phyloP scores from a whole-genome alignment of 2,329 filamentous ascomycete genomes.

The Beauveria sp. region DNA sequence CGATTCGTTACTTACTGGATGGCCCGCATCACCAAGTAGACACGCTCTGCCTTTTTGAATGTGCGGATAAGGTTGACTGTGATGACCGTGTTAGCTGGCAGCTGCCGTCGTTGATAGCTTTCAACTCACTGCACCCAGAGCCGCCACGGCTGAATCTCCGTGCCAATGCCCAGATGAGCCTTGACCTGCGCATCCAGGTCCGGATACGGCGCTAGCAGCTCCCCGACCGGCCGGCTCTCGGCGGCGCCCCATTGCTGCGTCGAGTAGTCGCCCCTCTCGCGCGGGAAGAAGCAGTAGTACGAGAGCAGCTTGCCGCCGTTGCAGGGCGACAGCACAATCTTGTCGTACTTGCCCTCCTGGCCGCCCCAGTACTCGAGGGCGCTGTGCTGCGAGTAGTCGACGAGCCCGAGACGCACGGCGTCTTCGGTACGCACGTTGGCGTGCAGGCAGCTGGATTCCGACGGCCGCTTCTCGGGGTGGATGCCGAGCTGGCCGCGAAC shows the following conservation, averaged over 20 bases:
- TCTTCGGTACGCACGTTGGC: conserved; percentile 56
- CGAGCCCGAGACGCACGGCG: conserved; percentile 50
- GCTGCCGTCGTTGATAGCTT: too few relatives aligned
- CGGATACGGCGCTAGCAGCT: conserved; percentile 49
- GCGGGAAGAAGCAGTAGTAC: conserved; percentile 64
- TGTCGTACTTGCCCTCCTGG: conserved; percentile 54
- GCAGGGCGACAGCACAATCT: conserved; percentile 64
- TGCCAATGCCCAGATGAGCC: conserved; percentile 45
- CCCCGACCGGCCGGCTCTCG: conserved; percentile 44
- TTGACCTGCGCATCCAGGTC: conserved; percentile 47
- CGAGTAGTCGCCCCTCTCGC: conserved; percentile 47
- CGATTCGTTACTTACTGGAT: conserved; percentile 38
- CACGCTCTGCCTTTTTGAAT: conserved; percentile 44
- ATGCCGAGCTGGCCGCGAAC: conserved; percentile 58
- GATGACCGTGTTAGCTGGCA: not conserved
- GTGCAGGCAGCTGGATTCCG: conserved; percentile 55
- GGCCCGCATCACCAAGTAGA: conserved; percentile 58
- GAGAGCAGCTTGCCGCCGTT: conserved; percentile 57
- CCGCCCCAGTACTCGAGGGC: conserved; percentile 67
- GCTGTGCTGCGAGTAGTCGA: conserved; percentile 52
- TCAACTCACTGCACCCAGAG: conserved; percentile 48
- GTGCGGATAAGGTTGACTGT: conserved; percentile 47
- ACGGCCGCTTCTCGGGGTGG: conserved; percentile 48
- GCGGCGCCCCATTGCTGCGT: conserved; percentile 52
- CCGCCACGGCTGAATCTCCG: conserved; percentile 53